Evolutionary conservation across 2,329 filamentous ascomycete genomes (phyloP), one percentile per base, ranked within the genome.

Genomic region (Cladosporium colombiae): DNA sequence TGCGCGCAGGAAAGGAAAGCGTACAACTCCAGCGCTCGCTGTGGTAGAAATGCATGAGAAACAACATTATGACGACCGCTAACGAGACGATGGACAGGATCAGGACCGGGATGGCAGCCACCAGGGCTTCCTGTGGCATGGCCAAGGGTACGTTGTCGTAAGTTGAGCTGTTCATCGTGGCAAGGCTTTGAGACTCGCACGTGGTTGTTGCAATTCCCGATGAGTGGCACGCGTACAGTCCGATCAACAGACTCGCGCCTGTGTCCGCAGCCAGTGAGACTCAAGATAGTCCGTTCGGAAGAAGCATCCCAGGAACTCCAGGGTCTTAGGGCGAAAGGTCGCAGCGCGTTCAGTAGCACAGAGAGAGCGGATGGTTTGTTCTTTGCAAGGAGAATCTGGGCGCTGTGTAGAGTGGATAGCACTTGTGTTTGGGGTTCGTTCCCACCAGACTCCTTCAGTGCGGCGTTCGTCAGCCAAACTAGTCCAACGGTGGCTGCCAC

Each of bases 81-180:
- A 69, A 57, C 37, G 67, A 70, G 7, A 70, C 33, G 40, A 70
- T 49, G 13, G 69, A 68, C 23, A 67, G 65, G 13, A 66, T 23
- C 40, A 70, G 44, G 5, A 70, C 68, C 11, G 61, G 61, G n/a
- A 63, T 56, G 14, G 61, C 61, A 52, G 46, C 50, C 23, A 31
- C 50, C 3, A 63, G 21, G 11, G 50, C 50, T 4, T 46, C 50
- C 18, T 33, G 18, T 14, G 61, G 61, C 50, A 63, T 63, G 8
- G 23, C 37, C 35, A 56, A 25, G 18, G 23, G 11, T 11, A 56
- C 18, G 35, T 1, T 44, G 44, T 50, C 60, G 49, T 55, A 25
- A 16, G 21, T 29, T 29, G 27, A 31, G 52, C 8, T 55, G 14
- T 55, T 55, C 27, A 33, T 55, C 35, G 37, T 46, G 31, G 27